These are phyloP conservation scores for Edaphochlamys debaryana DNA, from an alignment of 139 green algal genomes.

Conservation along the genomic window DNA sequence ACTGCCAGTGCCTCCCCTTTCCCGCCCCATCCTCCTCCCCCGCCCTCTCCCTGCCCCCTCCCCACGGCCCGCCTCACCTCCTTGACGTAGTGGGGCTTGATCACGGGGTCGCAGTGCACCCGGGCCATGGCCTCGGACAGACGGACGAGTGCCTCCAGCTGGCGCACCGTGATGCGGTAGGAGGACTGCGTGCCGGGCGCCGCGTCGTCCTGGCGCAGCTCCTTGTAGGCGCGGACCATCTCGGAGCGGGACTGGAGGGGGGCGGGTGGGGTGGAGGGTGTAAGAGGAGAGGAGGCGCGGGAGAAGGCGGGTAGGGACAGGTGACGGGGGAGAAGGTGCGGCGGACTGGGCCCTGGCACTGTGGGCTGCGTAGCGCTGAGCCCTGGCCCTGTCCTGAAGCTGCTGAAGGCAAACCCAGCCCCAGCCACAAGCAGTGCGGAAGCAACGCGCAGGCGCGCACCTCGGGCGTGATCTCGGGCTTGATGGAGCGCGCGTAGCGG, in stretches of 20 bases:
- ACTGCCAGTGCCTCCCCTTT: no score
- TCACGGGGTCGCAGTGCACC: slow-evolving; percentile 54
- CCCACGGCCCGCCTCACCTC: slow-evolving; percentile 63
- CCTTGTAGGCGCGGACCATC: slow-evolving; percentile 89
- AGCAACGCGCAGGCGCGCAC: slow-evolving; percentile 20
- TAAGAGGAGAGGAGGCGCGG: background rate
- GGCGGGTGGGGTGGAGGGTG: background rate
- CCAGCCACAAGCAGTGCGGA: no score
- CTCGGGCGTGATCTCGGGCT: slow-evolving; percentile 74
- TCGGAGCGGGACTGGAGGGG: slow-evolving; percentile 63
- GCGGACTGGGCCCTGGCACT: no score
- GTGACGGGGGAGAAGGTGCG: no score
- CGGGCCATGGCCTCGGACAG: slow-evolving; percentile 63
- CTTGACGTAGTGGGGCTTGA: slow-evolving; percentile 60
- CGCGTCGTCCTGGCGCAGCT: slow-evolving; percentile 87
- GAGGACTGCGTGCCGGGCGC: slow-evolving; percentile 80
- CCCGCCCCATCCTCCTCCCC: no score
- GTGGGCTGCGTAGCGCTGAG: no score
- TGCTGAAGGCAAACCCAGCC: no score
- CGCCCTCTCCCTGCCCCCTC: no score
- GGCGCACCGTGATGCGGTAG: slow-evolving; percentile 94
- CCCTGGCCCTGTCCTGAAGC: no score
- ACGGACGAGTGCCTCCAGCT: slow-evolving; percentile 96
- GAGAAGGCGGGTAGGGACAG: no score
- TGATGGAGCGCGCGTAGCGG: slow-evolving; percentile 89